Base-by-base conservation (phyloP, 2,329 filamentous ascomycete species). In the Beauveria pseudobassiana region DNA sequence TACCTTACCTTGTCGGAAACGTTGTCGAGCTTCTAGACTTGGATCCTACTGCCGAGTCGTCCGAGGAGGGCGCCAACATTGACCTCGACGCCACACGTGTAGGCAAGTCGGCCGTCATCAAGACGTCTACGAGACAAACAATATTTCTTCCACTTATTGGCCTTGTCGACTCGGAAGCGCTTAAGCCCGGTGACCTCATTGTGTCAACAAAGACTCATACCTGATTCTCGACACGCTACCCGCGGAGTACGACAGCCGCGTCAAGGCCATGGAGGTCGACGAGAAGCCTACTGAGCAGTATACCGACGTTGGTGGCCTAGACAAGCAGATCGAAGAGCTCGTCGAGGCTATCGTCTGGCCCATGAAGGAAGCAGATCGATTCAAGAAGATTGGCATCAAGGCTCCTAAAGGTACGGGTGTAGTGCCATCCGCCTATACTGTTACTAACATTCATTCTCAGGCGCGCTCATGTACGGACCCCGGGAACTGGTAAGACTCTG, bases 361-460 rank as follows among this genome's bases (percentile, higher is more conserved):
- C 2, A 99, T 99, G 95, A 98, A 98, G 84, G 93, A 99, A 78
- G 93, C 95, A 1, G 96, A 99, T 69, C 86, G 93, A 22, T 99
- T 99, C 81, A 98, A 97, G 84, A 98, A 97, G 84, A 97, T 99
- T 71, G 95, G 95, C 68, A 99, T 99, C 82, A 99, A 99, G 80
- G 93, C 95, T 46, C 95, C 95, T 16, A 99, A 99, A 80, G 95
- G 95, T 97, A 85, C 50, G 53, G 56, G 40, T 14, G 26, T 46
- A 95, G 14, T 20, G 24, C 30, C 28, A 51, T 96, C 95, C 79
- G 93, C 91, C 82, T 93, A 92, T 82, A 92, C 95, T 69, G 89
- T 83, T 65, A 77, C 68, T 63, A 52, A 60, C 40, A 20, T 54
- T 40, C 18, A 20, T 48, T 10, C 48, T 42, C 64, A 96, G 95